These are phyloP conservation scores for Rubus parviflorus DNA, from an alignment of 306 rosid species.

Conservation along the genomic window DNA sequence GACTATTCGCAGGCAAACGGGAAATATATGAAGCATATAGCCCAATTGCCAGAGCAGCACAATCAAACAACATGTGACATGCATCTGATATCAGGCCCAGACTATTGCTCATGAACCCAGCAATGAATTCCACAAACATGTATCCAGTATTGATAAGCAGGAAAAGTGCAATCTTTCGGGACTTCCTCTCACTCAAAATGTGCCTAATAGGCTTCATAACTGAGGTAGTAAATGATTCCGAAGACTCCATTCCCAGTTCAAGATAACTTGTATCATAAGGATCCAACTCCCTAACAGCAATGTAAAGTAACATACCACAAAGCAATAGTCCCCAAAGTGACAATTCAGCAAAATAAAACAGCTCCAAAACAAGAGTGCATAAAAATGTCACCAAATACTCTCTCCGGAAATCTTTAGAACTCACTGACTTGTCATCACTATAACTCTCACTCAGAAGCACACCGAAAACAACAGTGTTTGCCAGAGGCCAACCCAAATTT, in stretches of 20 bases:
- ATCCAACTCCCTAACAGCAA: constrained; percentile 79
- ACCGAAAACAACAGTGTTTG: constrained; percentile 76
- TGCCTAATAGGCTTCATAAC: constrained; percentile 76
- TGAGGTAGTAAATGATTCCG: constrained; percentile 36
- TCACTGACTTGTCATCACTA: constrained; percentile 44
- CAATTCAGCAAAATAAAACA: constrained; percentile 76
- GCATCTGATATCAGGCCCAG: constrained; percentile 94
- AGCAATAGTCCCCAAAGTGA: constrained; percentile 87
- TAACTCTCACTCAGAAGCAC: constrained; percentile 71
- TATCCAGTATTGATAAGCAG: constrained; percentile 80
- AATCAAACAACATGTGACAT: constrained; percentile 96
- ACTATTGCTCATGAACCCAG: constrained; percentile 93
- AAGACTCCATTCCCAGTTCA: constrained; percentile 55
- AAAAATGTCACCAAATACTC: constrained; percentile 73
- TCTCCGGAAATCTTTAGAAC: constrained; percentile 57
- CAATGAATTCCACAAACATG: constrained; percentile 92
- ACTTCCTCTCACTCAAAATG: constrained; percentile 88
- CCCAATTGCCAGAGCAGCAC: constrained; percentile 98
- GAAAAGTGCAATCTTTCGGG: constrained; percentile 83
- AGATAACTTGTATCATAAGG: constrained; percentile 39
- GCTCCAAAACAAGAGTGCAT: constrained; percentile 67
- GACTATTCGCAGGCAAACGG: constrained; percentile 77
- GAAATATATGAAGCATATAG: constrained; percentile 92
- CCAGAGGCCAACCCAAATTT: constrained; percentile 72
- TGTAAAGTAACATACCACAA: constrained; percentile 68